Evolutionary conservation across 345 rosid genomes (phyloP).

Genomic region (Anastatica hierochuntica): DNA sequence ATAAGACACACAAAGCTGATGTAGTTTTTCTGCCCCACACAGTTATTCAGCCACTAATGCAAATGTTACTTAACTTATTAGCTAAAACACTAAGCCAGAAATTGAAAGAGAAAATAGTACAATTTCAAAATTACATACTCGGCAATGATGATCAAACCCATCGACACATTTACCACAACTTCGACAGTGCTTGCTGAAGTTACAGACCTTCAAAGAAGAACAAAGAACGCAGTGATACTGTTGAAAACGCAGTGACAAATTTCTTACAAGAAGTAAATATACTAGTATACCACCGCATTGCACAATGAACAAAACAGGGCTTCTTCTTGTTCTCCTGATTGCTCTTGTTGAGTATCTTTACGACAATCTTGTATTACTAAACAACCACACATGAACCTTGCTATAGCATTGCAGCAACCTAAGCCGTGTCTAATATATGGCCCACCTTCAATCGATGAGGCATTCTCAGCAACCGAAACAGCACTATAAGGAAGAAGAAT

Average conservation of each 20-base stretch:
- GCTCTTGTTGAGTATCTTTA: conserved; percentile 41
- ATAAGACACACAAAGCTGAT: conserved; percentile 79
- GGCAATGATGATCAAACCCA: conserved; percentile 97
- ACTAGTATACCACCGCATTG: conserved; percentile 64
- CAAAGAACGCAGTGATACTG: background rate
- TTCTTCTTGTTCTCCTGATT: conserved; percentile 48
- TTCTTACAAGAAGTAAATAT: background rate
- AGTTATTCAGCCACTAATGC: conserved; percentile 90
- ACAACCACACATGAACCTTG: conserved; percentile 53
- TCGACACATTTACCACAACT: conserved; percentile 92
- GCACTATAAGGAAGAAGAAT: background rate
- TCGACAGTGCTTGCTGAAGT: conserved; percentile 95
- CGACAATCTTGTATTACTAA: conserved; percentile 63
- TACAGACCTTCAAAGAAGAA: conserved; percentile 46
- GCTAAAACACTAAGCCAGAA: background rate
- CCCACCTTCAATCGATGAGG: conserved; percentile 40
- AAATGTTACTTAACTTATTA: conserved; percentile 1
- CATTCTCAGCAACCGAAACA: conserved; percentile 33
- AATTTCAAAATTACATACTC: conserved; percentile 41
- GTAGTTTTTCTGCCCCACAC: conserved; percentile 88
- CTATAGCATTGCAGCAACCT: conserved; percentile 38
- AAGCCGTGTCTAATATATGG: conserved; percentile 32
- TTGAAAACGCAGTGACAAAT: background rate
- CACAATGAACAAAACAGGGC: conserved; percentile 83
- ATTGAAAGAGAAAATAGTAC: background rate